Evolutionary conservation across 1,139 yeast species (phyloP).

Genomic region (Candida frijolesensis): DNA sequence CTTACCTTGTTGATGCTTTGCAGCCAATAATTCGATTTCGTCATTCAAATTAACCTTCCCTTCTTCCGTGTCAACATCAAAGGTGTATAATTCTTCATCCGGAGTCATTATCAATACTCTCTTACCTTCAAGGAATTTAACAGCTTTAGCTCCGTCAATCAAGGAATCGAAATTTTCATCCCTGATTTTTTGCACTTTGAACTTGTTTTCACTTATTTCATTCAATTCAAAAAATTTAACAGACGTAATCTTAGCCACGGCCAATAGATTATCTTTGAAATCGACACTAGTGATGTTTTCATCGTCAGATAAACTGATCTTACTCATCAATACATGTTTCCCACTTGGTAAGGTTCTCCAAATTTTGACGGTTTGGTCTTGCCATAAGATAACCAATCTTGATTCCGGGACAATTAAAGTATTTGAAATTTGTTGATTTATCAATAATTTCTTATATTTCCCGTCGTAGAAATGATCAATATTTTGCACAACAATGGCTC

Average conservation of each 20-base stretch:
- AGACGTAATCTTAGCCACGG: constrained; percentile 69
- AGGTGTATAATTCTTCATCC: constrained; percentile 62
- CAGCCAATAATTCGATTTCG: constrained; percentile 41
- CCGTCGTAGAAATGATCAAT: constrained; percentile 72
- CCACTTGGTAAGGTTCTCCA: constrained; percentile 62
- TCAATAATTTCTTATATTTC: constrained; percentile 68
- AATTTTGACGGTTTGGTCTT: constrained; percentile 76
- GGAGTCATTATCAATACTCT: constrained; percentile 61
- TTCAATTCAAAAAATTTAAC: constrained; percentile 69
- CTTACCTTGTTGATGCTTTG: constrained; percentile 19
- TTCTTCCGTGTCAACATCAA: constrained; percentile 37
- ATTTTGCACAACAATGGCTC: constrained; percentile 73
- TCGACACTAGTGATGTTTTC: constrained; percentile 77
- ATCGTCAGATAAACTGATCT: constrained; percentile 70
- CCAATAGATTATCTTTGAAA: constrained; percentile 63
- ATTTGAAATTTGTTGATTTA: constrained; percentile 64
- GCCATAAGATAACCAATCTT: constrained; percentile 72
- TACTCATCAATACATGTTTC: constrained; percentile 57
- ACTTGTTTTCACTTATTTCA: constrained; percentile 36
- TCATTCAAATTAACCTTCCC: constrained; percentile 35
- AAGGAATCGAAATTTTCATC: constrained; percentile 49
- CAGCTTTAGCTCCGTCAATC: constrained; percentile 58
- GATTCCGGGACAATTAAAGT: constrained; percentile 50
- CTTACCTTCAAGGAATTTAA: constrained; percentile 44
- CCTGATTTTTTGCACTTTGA: constrained; percentile 55